Evolutionary conservation across 805 yeast species (phyloP), one percentile per base, ranked within the genome.

Genomic region (Sugiyamaella lignohabitans): DNA sequence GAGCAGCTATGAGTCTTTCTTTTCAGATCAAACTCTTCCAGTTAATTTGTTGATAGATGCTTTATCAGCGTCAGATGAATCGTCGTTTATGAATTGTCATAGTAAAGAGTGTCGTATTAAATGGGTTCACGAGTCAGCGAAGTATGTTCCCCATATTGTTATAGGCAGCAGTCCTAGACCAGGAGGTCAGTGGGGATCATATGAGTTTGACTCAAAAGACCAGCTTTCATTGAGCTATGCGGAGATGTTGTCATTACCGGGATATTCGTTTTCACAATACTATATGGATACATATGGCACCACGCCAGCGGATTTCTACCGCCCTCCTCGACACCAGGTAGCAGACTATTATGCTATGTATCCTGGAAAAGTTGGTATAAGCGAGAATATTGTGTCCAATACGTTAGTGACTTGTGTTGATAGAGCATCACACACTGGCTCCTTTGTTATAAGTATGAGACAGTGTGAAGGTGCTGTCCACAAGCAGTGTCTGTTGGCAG

Each of bases 231-330:
- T 63, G 29, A 56, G 62, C 37, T 63, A 63, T 43, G 62, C 61
- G 5, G 64, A 61, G 47, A 63, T 60, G 65, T 54, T 63, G 27
- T 57, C 64, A n/a, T 46, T 63, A 16, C 67, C 67, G 2, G 64
- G 61, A 6, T 60, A 43, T 38, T 40, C 62, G 3, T 60, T 62
- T 23, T 38, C 59, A 1, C 51, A 59, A 18, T 59, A 42, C 37
- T 53, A 42, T 42, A n/a, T 5, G 14, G 47, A 41, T 17, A 44
- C 24, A 30, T 42, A 47, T 30, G 52, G 51, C 21, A 29, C 22
- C 4, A 18, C 32, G 4, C 38, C 49, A 3, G 48, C 51, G 14
- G 56, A 53, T 10, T 60, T 48, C 46, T 42, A 44, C 10, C 56
- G 67, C 5, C 67, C 67, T 2, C 21, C 48, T 2, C 46, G 67